Percentiles rank a stretch among this genome's conserved stretches.
Evolutionary conservation across 441 rosid species (phyloP).

Genomic region (Geranium incanum): DNA sequence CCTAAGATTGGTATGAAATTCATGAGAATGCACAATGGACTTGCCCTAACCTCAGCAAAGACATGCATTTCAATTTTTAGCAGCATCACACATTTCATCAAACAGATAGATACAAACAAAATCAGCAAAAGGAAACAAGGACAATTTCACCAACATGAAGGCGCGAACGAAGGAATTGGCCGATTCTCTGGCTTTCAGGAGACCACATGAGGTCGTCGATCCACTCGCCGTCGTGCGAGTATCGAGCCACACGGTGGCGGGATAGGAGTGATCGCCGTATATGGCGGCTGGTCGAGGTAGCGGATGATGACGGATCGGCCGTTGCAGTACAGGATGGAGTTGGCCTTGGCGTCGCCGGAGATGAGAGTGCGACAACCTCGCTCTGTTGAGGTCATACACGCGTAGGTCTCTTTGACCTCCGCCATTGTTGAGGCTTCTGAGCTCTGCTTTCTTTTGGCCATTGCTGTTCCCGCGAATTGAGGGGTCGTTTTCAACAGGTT

Average conservation of each 20-base stretch:
- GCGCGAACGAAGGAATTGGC: not conserved
- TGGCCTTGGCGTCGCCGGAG: not conserved
- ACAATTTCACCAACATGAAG: not conserved
- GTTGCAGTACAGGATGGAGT: not conserved
- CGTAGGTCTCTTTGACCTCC: constrained; percentile 2
- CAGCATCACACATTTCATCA: too few species aligned
- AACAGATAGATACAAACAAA: too few species aligned
- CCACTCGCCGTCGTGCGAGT: constrained; percentile 2
- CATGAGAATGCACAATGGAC: not conserved
- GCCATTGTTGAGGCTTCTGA: not conserved
- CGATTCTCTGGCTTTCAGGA: not conserved
- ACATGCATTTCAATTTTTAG: too few species aligned
- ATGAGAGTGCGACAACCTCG: not conserved
- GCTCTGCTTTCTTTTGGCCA: not conserved
- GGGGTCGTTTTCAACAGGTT: too few species aligned
- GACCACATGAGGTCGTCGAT: constrained; percentile 4
- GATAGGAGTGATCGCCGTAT: not conserved
- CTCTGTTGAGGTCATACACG: not conserved
- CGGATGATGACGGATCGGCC: constrained; percentile 1
- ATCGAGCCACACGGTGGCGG: not conserved
- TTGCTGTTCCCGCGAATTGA: not conserved
- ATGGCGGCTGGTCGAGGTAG: not conserved
- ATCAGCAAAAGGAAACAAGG: too few species aligned
- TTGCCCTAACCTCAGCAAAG: too few species aligned
- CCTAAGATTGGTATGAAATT: not conserved